Conservation (phyloP, 352 stramenopile genomes). For the Phytopythium oedochilum region DNA sequence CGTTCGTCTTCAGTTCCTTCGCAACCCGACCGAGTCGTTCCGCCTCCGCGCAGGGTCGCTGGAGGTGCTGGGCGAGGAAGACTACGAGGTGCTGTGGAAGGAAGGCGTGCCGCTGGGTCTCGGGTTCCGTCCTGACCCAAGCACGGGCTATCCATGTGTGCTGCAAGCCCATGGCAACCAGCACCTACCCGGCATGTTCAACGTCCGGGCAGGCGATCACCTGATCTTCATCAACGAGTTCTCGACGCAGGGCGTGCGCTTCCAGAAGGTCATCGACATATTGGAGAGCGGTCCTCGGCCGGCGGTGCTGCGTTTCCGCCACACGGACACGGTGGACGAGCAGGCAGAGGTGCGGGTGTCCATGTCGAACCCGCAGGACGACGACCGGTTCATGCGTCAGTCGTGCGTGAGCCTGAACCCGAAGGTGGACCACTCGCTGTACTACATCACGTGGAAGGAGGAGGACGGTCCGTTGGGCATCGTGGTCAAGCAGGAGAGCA, state of each 20-base stretch:
- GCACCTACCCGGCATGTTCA: slow-evolving; percentile 79
- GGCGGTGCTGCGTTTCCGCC: slow-evolving; percentile 78
- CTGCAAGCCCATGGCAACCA: slow-evolving; percentile 79
- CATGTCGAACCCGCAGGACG: slow-evolving; percentile 66
- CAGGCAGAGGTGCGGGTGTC: slow-evolving; percentile 25
- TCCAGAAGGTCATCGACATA: slow-evolving; percentile 87
- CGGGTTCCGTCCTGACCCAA: slow-evolving; percentile 74
- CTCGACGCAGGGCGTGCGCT: slow-evolving; percentile 71
- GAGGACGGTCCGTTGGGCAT: slow-evolving; percentile 82
- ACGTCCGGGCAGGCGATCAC: slow-evolving; percentile 74
- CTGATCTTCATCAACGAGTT: slow-evolving; percentile 88
- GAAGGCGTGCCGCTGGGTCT: slow-evolving; percentile 80
- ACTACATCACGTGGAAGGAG: slow-evolving; percentile 90
- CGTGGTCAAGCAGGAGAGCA: slow-evolving; percentile 84
- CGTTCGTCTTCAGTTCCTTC: slow-evolving; percentile 67
- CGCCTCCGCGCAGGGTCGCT: slow-evolving; percentile 61
- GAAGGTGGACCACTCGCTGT: slow-evolving; percentile 80
- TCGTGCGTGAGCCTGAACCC: slow-evolving; percentile 77
- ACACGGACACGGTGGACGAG: slow-evolving; percentile 69
- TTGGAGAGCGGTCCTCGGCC: slow-evolving; percentile 72
- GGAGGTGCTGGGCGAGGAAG: slow-evolving; percentile 73
- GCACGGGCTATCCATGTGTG: slow-evolving; percentile 69
- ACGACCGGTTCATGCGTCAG: slow-evolving; percentile 56
- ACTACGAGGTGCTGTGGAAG: slow-evolving; percentile 86
- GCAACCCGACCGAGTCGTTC: slow-evolving; percentile 70